Evolutionary conservation across 768 basidiomycete genomes (phyloP), one percentile per base, ranked within the genome.

Genomic region (Phaffia tasmanica): DNA sequence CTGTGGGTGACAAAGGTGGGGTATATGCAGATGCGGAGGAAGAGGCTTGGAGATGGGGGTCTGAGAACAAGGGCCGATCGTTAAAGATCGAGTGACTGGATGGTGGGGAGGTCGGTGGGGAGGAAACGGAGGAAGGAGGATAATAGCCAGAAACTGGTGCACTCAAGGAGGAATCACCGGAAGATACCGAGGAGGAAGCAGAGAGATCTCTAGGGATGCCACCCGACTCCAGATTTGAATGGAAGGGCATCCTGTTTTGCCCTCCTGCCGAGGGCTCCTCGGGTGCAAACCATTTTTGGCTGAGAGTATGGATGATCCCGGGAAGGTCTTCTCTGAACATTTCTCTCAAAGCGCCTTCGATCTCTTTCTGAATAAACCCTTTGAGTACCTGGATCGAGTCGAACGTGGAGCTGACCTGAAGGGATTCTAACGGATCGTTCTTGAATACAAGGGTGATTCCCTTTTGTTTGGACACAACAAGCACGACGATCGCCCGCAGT

Each of bases 391-490:
- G 90, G 70, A 99, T 94, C 3, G 89, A 91, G 77, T 99, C 95
- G 73, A 99, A 99, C 2, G 93, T 97, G 76, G 87, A 88, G 77
- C 88, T 92, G 75, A 99, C 98, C 74, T 98, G 89, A 62, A 99
- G 92, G 71, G 90, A 89, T 78, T 99, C 92, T 49, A 99, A 82
- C 1, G 95, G 95, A 77, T 99, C 95, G 47, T 95, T 98, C 79
- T 98, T 98, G 84, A 99, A 99, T 29, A 98, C 95, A 62, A 99
- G 84, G 0, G 95, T 98, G 74, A 98, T 97, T 53, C 95, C 95
- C 74, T 97, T 97, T 75, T 92, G 89, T 71, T 89, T 88, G 29
- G 93, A 97, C 65, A 99, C 89, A 72, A 98, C 93, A 66, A 99
- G 85, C 70, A 98, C 93, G 72, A 99, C 88, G 73, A 97, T 97